Evolutionary conservation across 179 eudicot species (phyloP).

Genomic region (Corrigiola litoralis): DNA sequence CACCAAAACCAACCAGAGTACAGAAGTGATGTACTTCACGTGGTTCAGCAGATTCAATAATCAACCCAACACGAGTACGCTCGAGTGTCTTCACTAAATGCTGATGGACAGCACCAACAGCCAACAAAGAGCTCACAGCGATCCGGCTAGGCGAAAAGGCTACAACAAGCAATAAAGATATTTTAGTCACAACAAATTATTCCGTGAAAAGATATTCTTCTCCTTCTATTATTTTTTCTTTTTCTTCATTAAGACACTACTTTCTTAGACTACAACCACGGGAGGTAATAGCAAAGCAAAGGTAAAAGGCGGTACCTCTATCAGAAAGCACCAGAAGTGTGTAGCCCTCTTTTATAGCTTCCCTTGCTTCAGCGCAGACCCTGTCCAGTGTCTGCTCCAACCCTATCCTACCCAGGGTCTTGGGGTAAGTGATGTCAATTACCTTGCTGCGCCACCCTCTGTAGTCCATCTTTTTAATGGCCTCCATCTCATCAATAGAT

Average conservation of each 20-base stretch:
- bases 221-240: background rate
- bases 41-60: slow-evolving; percentile 97
- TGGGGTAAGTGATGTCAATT: slow-evolving; percentile 82
- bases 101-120: slow-evolving; percentile 99
- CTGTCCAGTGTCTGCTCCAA: slow-evolving; percentile 93
- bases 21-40: slow-evolving; percentile 99
- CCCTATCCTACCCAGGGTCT: slow-evolving; percentile 67
- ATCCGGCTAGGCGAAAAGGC: slow-evolving; percentile 81
- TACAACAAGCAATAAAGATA: slow-evolving; percentile 21
- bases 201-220: background rate
- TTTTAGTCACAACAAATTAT: background rate
- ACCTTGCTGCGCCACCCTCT: slow-evolving; percentile 98
- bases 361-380: slow-evolving; percentile 78
- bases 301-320: slow-evolving; percentile 57
- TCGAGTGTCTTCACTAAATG: slow-evolving; percentile 84
- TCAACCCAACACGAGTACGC: slow-evolving; percentile 79
- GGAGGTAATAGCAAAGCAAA: background rate
- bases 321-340: slow-evolving; percentile 86
- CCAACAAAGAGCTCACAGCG: slow-evolving; percentile 92
- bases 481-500: slow-evolving; percentile 85
- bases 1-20: slow-evolving; percentile 94
- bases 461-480: slow-evolving; percentile 87
- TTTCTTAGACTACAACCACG: too few species aligned
- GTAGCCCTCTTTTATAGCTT: slow-evolving; percentile 81
- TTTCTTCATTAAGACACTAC: too few species aligned